Evolutionary conservation across 2,329 filamentous ascomycete species (phyloP).

Genomic region (Aureobasidium subglaciale): DNA sequence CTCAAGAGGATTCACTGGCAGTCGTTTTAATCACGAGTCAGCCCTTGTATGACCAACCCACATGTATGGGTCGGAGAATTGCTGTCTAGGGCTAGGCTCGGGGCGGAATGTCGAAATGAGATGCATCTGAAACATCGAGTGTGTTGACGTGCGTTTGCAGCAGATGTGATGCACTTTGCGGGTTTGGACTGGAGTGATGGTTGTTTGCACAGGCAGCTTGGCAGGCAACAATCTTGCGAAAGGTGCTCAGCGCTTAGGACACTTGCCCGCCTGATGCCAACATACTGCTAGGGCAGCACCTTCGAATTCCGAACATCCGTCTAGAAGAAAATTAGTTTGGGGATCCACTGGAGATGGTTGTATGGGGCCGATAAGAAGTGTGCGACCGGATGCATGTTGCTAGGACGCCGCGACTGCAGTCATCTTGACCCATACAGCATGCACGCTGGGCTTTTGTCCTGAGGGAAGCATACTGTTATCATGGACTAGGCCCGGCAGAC

Average conservation of each 20-base stretch:
- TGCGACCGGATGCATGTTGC: background rate
- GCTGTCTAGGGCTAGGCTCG: background rate
- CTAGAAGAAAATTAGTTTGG: background rate
- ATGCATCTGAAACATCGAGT: conserved; percentile 5
- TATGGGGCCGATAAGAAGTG: background rate
- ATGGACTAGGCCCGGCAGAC: background rate
- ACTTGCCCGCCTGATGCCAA: conserved; percentile 1
- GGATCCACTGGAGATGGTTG: background rate
- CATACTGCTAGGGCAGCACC: background rate
- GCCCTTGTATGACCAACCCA: background rate
- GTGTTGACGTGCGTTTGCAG: conserved; percentile 4
- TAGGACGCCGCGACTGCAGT: background rate
- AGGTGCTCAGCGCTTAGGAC: background rate
- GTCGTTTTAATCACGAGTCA: background rate
- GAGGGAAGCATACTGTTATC: background rate
- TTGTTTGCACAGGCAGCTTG: background rate
- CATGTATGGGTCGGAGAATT: background rate
- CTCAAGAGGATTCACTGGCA: background rate
- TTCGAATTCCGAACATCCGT: background rate
- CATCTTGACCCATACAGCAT: background rate
- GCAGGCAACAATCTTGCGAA: conserved; percentile 2
- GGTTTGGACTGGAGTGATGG: background rate
- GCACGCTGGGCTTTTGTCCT: background rate
- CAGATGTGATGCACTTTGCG: conserved; percentile 2
- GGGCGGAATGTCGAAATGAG: background rate